Conservation (phyloP, 352 stramenopile species). For the Pythium vanterpoolii region DNA sequence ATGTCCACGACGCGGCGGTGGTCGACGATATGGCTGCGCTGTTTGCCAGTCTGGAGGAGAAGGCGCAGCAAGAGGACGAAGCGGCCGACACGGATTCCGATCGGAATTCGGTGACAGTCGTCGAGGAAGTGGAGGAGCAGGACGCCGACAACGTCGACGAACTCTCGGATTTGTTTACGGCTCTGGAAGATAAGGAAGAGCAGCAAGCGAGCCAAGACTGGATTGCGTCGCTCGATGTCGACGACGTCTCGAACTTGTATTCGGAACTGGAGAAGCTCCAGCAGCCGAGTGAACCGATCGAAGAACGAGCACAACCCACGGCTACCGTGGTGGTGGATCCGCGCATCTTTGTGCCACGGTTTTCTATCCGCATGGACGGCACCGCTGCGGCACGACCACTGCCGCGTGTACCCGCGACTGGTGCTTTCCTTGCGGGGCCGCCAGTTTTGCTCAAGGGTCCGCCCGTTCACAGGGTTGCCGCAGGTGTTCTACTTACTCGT, state of each 20-base stretch:
- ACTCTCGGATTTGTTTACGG: slow-evolving; percentile 35
- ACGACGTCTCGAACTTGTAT: slow-evolving; percentile 46
- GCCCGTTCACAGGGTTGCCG: slow-evolving; percentile 24
- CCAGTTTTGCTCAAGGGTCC: slow-evolving; percentile 16
- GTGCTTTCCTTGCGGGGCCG: slow-evolving; percentile 31
- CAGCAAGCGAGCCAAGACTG: slow-evolving; percentile 25
- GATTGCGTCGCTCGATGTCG: slow-evolving; percentile 53
- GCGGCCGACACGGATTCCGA: slow-evolving; percentile 14
- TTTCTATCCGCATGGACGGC: slow-evolving; percentile 49
- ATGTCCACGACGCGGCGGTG: slow-evolving; percentile 7
- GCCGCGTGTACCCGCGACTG: slow-evolving; percentile 3
- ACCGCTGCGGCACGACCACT: not conserved
- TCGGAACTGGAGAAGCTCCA: slow-evolving; percentile 34
- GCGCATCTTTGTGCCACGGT: slow-evolving; percentile 50
- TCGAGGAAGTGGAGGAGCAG: slow-evolving; percentile 3
- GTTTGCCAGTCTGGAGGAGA: slow-evolving; percentile 5
- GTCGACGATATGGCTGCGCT: slow-evolving; percentile 18
- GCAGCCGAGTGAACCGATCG: too few species aligned
- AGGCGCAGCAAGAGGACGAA: not conserved
- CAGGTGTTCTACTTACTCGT: not conserved
- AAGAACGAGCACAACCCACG: slow-evolving; percentile 1
- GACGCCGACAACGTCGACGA: slow-evolving; percentile 43
- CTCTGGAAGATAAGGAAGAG: slow-evolving; percentile 27
- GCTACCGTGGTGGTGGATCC: slow-evolving; percentile 4
- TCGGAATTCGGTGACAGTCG: slow-evolving; percentile 21